Conservation (phyloP, 192 early-diverging fungal genomes). For the Dispira simplex region DNA sequence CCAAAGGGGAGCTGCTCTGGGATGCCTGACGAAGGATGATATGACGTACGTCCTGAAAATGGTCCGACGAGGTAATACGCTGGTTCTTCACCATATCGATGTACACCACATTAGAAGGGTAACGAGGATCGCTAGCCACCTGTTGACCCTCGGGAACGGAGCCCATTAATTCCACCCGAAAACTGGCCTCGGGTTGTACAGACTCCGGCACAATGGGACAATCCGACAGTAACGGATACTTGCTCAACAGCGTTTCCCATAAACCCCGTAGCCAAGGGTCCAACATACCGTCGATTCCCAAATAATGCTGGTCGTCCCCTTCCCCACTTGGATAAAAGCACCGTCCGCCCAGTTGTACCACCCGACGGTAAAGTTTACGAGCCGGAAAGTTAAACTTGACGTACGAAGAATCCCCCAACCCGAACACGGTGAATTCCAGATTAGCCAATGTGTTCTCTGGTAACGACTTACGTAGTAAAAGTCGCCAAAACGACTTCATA, state of each 20-base stretch:
- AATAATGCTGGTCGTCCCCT: slow-evolving; percentile 92
- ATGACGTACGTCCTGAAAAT: slow-evolving; percentile 91
- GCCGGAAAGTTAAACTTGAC: slow-evolving; percentile 85
- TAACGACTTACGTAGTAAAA: slow-evolving; percentile 68
- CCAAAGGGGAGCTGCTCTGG: slow-evolving; percentile 1
- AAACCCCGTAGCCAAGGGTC: slow-evolving; percentile 74
- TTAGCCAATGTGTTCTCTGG: slow-evolving; percentile 43
- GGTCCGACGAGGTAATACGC: slow-evolving; percentile 55
- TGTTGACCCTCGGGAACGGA: not conserved
- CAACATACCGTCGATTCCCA: slow-evolving; percentile 78
- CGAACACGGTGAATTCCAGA: slow-evolving; percentile 78
- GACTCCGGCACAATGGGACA: slow-evolving; percentile 30
- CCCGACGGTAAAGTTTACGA: slow-evolving; percentile 76
- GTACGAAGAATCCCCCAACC: slow-evolving; percentile 92
- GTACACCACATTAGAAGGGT: not conserved
- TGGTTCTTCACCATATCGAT: slow-evolving; percentile 32
- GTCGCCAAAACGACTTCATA: slow-evolving; percentile 89
- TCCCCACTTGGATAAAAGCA: slow-evolving; percentile 57
- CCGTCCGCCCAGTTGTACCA: slow-evolving; percentile 70
- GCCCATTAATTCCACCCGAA: not conserved
- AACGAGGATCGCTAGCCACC: not conserved
- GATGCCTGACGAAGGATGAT: slow-evolving; percentile 38
- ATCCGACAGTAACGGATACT: slow-evolving; percentile 42
- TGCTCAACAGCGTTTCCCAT: slow-evolving; percentile 47
- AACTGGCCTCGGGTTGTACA: not conserved